phyloP scores from a whole-genome alignment of 495 filamentous ascomycete species.

The Penicillium macrosclerotiorum region DNA sequence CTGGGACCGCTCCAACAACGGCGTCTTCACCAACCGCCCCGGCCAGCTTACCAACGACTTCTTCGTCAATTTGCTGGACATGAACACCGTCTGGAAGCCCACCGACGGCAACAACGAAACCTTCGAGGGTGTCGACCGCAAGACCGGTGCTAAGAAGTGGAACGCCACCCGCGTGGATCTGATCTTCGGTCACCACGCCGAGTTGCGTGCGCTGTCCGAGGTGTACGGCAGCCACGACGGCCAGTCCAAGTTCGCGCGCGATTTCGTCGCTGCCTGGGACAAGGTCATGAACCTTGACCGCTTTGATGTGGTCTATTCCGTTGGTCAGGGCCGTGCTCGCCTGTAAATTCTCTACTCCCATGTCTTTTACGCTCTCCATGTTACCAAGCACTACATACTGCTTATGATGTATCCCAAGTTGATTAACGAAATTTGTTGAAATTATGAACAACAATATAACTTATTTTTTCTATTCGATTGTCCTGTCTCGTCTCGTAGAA shows the following conservation, averaged over 20 bases:
- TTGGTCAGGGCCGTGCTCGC: slow-evolving; percentile 20
- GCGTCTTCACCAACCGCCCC: slow-evolving; percentile 61
- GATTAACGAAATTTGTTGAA: neutral
- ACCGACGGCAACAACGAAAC: slow-evolving; percentile 43
- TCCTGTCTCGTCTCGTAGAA: too few relatives aligned
- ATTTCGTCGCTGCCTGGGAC: slow-evolving; percentile 67
- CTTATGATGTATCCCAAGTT: slow-evolving; percentile 3
- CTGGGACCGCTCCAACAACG: slow-evolving; percentile 59
- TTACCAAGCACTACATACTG: slow-evolving; percentile 1
- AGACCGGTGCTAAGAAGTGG: slow-evolving; percentile 67
- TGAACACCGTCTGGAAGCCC: slow-evolving; percentile 60
- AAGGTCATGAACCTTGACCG: slow-evolving; percentile 73
- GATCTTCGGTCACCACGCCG: slow-evolving; percentile 67
- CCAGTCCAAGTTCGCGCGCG: slow-evolving; percentile 61
- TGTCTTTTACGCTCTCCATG: neutral
- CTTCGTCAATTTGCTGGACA: slow-evolving; percentile 72
- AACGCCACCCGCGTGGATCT: slow-evolving; percentile 65
- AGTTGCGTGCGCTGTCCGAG: slow-evolving; percentile 67
- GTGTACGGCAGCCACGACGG: slow-evolving; percentile 57
- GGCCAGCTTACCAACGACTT: slow-evolving; percentile 72
- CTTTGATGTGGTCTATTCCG: slow-evolving; percentile 48
- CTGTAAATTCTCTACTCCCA: slow-evolving; percentile 18
- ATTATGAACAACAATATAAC: slow-evolving; percentile 1
- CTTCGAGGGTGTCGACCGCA: slow-evolving; percentile 63
- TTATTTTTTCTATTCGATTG: neutral